Evolutionary conservation across 257 asterid genomes (phyloP), one percentile per base, ranked within the genome.

Genomic region (Salvia miltiorrhiza): DNA sequence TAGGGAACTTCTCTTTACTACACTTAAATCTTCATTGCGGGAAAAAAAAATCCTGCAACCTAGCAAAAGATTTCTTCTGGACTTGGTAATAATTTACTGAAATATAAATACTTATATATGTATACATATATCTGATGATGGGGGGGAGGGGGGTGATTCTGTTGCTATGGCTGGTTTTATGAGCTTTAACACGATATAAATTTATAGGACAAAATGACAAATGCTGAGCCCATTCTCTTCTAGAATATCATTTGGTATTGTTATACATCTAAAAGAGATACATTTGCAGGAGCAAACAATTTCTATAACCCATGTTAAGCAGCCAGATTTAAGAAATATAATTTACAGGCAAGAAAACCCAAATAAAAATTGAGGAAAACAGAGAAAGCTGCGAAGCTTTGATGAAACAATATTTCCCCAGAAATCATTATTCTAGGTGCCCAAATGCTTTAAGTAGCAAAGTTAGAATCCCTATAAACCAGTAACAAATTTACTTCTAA

Each of bases 231-330:
- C 71, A 50, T 65, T 39, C 52, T 20, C 48, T 17, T 61, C 20
- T 64, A 19, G 12, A 61, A 59, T 16, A 59, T 47, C 58, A 55
- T 30, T 43, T 21, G 56, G 35, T 69, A 54, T 50, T 8, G 3
- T 5, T 19, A 40, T 13, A 14, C 14, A 10, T 37, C 35, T 40
- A 43, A 10, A 37, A 35, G 20, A 41, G 66, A 26, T 10, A 35
- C 21, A 72, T 40, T 65, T 24, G 58, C 48, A 26, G 56, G 43
- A 66, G 4, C 57, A 39, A 47, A 26, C 21, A 19, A 45, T 8
- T 44, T 32, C 33, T 44, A 71, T 47, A 57, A 35, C 63, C 57
- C 63, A 60, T 33, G 21, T 33, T 37, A 74, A 40, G 40, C 66
- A 16, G 71, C 55, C 35, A 13, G 58, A 30, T 30, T 30, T 30